These are phyloP conservation scores for Biscogniauxia marginata DNA, from an alignment of 2,329 filamentous ascomycete species.

Conservation along the genomic window DNA sequence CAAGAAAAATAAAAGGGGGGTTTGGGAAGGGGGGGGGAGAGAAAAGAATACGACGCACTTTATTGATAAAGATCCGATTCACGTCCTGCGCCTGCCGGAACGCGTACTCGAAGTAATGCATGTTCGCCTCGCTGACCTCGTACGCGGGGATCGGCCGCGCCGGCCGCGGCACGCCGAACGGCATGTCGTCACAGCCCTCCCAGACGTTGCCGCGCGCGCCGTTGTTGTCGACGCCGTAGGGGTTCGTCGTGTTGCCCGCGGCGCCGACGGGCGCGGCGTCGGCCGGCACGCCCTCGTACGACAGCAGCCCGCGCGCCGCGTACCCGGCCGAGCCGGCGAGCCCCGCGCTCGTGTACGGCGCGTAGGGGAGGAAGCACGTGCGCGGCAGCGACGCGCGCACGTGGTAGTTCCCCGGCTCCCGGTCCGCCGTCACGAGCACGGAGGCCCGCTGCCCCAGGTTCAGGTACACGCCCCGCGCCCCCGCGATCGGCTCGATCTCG, in stretches of 20 bases:
- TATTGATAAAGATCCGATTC: conserved; percentile 38
- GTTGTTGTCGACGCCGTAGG: conserved; percentile 33
- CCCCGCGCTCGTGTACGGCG: conserved; percentile 31
- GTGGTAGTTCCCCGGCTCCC: conserved; percentile 33
- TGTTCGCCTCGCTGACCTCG: conserved; percentile 30
- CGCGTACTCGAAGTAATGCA: conserved; percentile 35
- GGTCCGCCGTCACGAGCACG: conserved; percentile 35
- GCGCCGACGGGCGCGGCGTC: conserved; percentile 19
- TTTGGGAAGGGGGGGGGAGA: neutral
- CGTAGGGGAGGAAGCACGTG: conserved; percentile 36
- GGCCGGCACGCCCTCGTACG: conserved; percentile 27
- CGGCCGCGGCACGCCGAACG: conserved; percentile 35
- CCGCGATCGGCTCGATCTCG: conserved; percentile 35
- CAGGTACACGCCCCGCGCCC: conserved; percentile 36
- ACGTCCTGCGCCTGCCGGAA: conserved; percentile 37
- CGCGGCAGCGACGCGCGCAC: conserved; percentile 36
- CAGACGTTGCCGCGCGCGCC: conserved; percentile 28
- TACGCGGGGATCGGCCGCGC: conserved; percentile 30
- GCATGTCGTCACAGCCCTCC: conserved; percentile 37
- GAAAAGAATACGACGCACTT: conserved; percentile 20
- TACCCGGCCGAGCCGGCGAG: conserved; percentile 28
- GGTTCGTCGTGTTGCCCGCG: conserved; percentile 30
- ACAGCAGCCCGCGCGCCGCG: conserved; percentile 30
- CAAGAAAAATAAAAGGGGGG: neutral
- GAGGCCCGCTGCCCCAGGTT: conserved; percentile 41